phyloP scores from a whole-genome alignment of 352 stramenopile genomes.

The Salisapilia sapeloensis region DNA sequence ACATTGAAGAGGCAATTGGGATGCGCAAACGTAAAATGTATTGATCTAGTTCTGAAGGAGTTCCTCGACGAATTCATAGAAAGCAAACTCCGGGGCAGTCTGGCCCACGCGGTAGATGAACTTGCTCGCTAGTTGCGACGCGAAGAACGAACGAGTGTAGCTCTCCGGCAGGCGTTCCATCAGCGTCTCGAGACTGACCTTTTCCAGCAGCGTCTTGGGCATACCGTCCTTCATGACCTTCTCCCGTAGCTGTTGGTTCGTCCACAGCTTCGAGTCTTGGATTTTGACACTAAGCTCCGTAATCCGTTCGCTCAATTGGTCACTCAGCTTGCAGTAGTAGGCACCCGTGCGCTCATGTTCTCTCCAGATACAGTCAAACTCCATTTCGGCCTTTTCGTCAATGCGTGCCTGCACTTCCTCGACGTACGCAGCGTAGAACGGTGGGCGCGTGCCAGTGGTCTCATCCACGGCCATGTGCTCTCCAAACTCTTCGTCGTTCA shows the following conservation, averaged over 20 bases:
- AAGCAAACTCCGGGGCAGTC: constrained; percentile 58
- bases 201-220: constrained; percentile 37
- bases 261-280: constrained; percentile 53
- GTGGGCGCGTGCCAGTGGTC: constrained; percentile 23
- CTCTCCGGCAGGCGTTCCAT: constrained; percentile 50
- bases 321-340: constrained; percentile 58
- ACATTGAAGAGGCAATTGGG: too few relatives aligned
- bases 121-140: constrained; percentile 59
- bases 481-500: constrained; percentile 62
- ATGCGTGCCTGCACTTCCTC: constrained; percentile 66
- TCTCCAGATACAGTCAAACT: constrained; percentile 77
- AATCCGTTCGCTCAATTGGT: constrained; percentile 66
- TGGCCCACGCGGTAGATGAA: constrained; percentile 69
- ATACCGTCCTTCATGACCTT: constrained; percentile 68
- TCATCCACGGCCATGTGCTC: constrained; percentile 70
- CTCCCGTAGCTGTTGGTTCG: constrained; percentile 41
- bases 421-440: constrained; percentile 68
- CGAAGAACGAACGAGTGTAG: constrained; percentile 69
- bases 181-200: constrained; percentile 41
- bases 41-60: too few relatives aligned
- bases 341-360: constrained; percentile 49
- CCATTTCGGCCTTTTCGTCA: constrained; percentile 52
- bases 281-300: constrained; percentile 71
- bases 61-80: constrained; percentile 74
- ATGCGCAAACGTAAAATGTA: too few relatives aligned